Evolutionary conservation across 768 basidiomycete species (phyloP).

Genomic region (Porpolomopsis calyptriformis): DNA sequence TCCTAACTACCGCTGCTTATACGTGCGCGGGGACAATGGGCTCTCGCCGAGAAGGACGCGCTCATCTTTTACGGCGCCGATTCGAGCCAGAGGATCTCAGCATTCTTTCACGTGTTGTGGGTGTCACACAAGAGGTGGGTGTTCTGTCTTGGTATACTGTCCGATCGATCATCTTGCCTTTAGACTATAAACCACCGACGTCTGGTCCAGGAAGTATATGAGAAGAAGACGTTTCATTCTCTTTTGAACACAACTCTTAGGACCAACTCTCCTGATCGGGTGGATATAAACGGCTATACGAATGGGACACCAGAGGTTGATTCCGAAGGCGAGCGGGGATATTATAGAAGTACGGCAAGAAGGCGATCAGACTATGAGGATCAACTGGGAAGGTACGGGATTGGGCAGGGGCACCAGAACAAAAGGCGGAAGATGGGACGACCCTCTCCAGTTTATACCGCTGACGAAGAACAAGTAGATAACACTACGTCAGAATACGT

Average conservation of each 20-base stretch:
- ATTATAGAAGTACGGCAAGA: no score
- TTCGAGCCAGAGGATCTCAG: conserved; percentile 57
- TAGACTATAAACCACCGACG: conserved; percentile 69
- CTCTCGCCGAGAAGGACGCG: conserved; percentile 42
- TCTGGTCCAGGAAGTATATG: conserved; percentile 59
- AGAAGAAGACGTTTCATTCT: conserved; percentile 46
- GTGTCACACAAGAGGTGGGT: conserved; percentile 70
- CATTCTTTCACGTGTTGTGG: conserved; percentile 69
- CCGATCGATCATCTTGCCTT: conserved; percentile 3
- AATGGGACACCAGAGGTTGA: no score
- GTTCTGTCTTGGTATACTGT: background rate
- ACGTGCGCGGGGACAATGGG: conserved; percentile 51
- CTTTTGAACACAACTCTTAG: conserved; percentile 32
- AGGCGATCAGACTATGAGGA: conserved; percentile 14
- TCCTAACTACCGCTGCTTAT: conserved; percentile 68
- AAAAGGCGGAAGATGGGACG: conserved; percentile 38
- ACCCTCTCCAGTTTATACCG: conserved; percentile 36
- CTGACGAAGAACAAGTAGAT: conserved; percentile 36
- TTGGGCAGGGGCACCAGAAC: conserved; percentile 36
- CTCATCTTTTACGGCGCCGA: conserved; percentile 31
- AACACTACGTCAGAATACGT: no score
- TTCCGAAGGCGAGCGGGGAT: no score
- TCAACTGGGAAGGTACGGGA: conserved; percentile 45
- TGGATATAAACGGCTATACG: background rate
- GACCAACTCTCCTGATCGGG: background rate